Percentiles rank a stretch among this genome's conserved stretches.
Conservation (phyloP, 345 rosid species). For the Eucalyptus sp. region DNA sequence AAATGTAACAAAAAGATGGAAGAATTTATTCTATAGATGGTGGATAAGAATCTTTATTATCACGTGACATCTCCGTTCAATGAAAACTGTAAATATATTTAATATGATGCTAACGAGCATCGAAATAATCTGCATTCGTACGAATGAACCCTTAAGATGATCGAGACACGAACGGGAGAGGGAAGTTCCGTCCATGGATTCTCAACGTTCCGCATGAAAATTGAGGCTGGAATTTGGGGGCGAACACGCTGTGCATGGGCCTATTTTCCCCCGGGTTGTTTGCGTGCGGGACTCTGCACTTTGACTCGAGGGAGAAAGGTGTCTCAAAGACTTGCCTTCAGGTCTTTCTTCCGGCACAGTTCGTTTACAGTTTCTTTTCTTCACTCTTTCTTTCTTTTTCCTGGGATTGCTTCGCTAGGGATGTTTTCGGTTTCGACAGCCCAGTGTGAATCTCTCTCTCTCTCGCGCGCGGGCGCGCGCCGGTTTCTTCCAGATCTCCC, state of each 20-base stretch:
- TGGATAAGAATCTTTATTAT: not conserved
- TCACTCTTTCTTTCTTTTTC: not conserved
- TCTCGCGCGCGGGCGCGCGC: not conserved
- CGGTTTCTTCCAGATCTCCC: not conserved
- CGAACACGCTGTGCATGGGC: not conserved
- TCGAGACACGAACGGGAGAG: not conserved
- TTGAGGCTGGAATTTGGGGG: not conserved
- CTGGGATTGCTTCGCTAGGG: not conserved
- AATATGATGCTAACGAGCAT: not conserved
- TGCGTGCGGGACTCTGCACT: not conserved
- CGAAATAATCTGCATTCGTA: not conserved
- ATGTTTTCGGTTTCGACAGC: not conserved
- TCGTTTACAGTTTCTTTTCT: not conserved
- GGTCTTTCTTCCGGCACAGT: not conserved
- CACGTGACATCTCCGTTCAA: not conserved
- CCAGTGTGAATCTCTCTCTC: not conserved
- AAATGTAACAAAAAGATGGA: not conserved
- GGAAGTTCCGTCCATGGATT: not conserved
- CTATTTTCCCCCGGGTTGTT: not conserved
- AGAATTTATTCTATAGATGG: accelerated
- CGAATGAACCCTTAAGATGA: not conserved
- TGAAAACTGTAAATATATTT: accelerated
- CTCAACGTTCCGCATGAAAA: not conserved
- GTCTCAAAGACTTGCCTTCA: not conserved
- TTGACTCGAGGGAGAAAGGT: not conserved